Evolutionary conservation across 106 monocot genomes (phyloP).

Genomic region (Chionographis japonica): DNA sequence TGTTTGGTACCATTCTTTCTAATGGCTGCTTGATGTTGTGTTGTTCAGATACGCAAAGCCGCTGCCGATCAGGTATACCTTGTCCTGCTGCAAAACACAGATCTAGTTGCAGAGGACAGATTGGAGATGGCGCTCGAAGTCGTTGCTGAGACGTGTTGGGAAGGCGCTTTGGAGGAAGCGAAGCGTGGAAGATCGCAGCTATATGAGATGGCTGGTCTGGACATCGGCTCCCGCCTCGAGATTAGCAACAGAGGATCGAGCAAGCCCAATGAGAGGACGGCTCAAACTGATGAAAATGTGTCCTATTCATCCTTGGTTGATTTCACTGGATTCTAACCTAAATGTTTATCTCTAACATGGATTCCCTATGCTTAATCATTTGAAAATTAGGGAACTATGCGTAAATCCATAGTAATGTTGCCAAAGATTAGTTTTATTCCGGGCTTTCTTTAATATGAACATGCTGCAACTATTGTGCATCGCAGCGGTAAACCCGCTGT

Average conservation of each 20-base stretch:
- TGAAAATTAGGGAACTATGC: too few relatives aligned
- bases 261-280: conserved; percentile 1
- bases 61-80: conserved; percentile 92
- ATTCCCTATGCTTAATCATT: too few relatives aligned
- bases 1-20: neutral
- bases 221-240: conserved; percentile 1
- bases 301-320: conserved; percentile 86
- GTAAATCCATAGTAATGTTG: too few relatives aligned
- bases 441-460: too few relatives aligned
- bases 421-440: too few relatives aligned
- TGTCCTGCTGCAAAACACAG: conserved; percentile 66
- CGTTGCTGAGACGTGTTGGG: conserved; percentile 87
- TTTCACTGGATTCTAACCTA: conserved; percentile 67
- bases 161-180: conserved; percentile 64
- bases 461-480: too few relatives aligned
- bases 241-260: neutral
- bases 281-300: conserved; percentile 63
- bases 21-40: neutral
- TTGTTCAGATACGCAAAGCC: conserved; percentile 63
- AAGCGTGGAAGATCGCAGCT: conserved; percentile 37
- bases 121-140: conserved; percentile 57
- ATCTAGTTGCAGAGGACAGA: conserved; percentile 36
- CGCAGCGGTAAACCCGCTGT: too few relatives aligned
- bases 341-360: neutral
- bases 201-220: conserved; percentile 41